Conservation (phyloP, 306 rosid genomes). For the Dicorynia guianensis region DNA sequence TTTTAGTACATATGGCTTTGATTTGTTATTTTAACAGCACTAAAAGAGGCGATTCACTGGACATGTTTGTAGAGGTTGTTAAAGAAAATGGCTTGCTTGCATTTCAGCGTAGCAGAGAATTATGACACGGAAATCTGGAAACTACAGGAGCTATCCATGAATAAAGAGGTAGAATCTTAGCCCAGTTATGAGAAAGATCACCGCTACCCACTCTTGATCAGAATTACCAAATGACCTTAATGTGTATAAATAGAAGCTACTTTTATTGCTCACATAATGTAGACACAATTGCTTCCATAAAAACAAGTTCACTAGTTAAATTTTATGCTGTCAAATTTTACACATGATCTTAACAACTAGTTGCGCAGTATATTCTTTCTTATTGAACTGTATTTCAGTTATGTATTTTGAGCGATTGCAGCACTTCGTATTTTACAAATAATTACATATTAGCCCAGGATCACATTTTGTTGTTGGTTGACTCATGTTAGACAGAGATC, state of each 20-base stretch:
- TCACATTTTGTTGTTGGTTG: background rate
- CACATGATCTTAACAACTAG: too few relatives aligned
- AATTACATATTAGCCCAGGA: background rate
- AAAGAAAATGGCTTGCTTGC: constrained; percentile 58
- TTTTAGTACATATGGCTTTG: constrained; percentile 31
- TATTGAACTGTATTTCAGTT: constrained; percentile 9
- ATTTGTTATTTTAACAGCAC: constrained; percentile 53
- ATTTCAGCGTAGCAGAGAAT: constrained; percentile 57
- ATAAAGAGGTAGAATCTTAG: constrained; percentile 54
- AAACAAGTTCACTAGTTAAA: too few relatives aligned
- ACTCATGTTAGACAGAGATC: constrained; percentile 31
- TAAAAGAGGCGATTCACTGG: constrained; percentile 62
- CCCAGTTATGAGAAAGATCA: constrained; percentile 63
- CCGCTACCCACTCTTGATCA: constrained; percentile 64
- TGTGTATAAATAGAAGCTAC: too few relatives aligned
- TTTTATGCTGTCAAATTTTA: too few relatives aligned
- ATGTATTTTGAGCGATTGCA: background rate
- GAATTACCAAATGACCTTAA: constrained; percentile 36
- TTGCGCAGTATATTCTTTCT: constrained; percentile 36
- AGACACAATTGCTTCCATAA: too few relatives aligned
- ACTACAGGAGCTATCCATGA: constrained; percentile 52
- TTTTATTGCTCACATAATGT: too few relatives aligned
- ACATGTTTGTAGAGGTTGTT: constrained; percentile 56
- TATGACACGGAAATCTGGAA: constrained; percentile 64
- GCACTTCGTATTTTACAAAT: too few relatives aligned